Evolutionary conservation across 495 filamentous ascomycete genomes (phyloP), one percentile per base, ranked within the genome.

Genomic region (Penicillium riverlandense): DNA sequence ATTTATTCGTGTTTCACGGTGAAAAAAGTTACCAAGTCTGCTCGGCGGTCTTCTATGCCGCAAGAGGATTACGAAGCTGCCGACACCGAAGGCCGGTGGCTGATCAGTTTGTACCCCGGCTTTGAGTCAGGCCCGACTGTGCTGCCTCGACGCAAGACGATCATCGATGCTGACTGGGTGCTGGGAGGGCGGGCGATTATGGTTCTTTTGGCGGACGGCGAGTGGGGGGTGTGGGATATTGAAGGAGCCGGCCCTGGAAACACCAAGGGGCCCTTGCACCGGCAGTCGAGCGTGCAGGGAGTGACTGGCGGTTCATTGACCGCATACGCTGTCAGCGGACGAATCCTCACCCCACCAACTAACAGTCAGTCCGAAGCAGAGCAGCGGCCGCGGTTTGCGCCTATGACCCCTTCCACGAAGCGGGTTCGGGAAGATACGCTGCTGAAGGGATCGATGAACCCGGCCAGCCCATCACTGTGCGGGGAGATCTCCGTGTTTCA

Each of bases 211-310:
- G 77, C 76, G 6, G 88, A 95, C 60, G 91, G 89, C 0, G 84
- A 94, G 67, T 97, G 90, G 90, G 90, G 88, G 4, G 79, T 97
- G 27, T 96, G 91, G 90, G 88, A 94, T 64, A 70, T 90, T 29
- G 81, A 88, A 54, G 81, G 83, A 1, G 74, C 78, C 33, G 78
- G 78, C 47, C 83, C 70, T 4, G 70, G 58, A 57, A 67, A 56
- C 46, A 67, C 60, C 7, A 69, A 74, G 37, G 73, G 65, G 57
- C 58, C 70, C 50, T 62, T 86, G 29, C 75, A 83, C 40, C 77
- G 77, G 37, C 80, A 79, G 52, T 48, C 66, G 7, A 68, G 61
- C 41, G 50, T 71, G 4, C 70, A 79, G 44, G 79, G 81, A n/a
- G 75, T 83, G 11, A 74, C 75, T 39, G 82, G 82, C 11, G 81